Conservation (phyloP, 352 stramenopile genomes). For the Labyrinthula sp. region DNA sequence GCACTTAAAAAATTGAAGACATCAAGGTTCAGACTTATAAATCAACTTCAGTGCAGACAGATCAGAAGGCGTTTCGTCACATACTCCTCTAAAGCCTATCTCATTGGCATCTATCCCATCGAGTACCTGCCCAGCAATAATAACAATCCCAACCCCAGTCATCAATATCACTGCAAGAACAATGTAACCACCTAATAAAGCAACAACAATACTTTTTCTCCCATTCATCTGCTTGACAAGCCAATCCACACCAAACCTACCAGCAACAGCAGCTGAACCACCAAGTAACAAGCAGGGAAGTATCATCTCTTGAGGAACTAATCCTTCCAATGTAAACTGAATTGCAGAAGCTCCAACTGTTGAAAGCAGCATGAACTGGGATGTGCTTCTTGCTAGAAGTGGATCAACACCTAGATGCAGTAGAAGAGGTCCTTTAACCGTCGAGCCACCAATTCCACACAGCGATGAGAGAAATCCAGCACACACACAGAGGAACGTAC, state of each 20-base stretch:
- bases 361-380: conserved; percentile 24
- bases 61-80: conserved; percentile 8
- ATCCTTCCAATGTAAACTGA: conserved; percentile 13
- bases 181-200: conserved; percentile 22
- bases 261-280: conserved; percentile 3
- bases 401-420: conserved; percentile 20
- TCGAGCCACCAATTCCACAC: conserved; percentile 2
- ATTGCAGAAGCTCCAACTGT: conserved; percentile 16
- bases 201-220: conserved; percentile 17
- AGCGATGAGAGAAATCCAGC: not conserved
- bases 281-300: conserved; percentile 18
- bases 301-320: conserved; percentile 5
- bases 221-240: conserved; percentile 22
- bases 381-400: conserved; percentile 15
- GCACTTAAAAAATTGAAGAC: too few species aligned
- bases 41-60: conserved; percentile 12
- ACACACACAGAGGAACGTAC: too few species aligned
- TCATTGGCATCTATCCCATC: conserved; percentile 7
- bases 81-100: conserved; percentile 16
- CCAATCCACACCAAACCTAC: conserved; percentile 15
- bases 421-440: conserved; percentile 23
- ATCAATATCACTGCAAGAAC: conserved; percentile 12
- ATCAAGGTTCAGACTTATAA: not conserved
- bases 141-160: conserved; percentile 23
- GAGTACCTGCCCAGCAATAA: conserved; percentile 10